Evolutionary conservation across 805 yeast genomes (phyloP), one percentile per base, ranked within the genome.

Genomic region (Metschnikowia lachancei): DNA sequence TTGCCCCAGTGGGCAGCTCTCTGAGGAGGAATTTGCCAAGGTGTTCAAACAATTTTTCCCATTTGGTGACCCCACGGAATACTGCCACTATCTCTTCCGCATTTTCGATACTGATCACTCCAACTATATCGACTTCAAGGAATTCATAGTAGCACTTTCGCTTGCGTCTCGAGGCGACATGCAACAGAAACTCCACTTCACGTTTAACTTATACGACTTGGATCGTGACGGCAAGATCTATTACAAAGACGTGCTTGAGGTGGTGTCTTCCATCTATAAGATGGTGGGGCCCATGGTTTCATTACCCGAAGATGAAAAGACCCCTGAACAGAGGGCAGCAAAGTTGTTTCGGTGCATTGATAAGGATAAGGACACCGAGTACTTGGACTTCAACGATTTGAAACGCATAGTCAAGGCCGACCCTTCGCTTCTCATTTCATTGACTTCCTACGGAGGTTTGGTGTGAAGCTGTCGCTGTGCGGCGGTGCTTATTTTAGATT

Each of bases 11-110:
- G 98, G 98, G 1, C 91, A 85, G 62, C 73, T 94, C 22, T 81
- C 90, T 2, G 85, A 84, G 59, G 87, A 85, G 39, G 98, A 94
- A 61, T 89, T 94, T 64, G 82, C 85, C 55, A 88, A 87, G 65
- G 91, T 94, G 16, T 95, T 91, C 70, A 88, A 88, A 63, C 98
- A 94, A 61, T 94, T 92, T 65, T 94, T 94, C 74, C 99, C 99
- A 16, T 94, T 94, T 72, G 99, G 99, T 0, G 96, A 92, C 59
- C 97, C 99, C 1, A 80, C 86, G 3, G 92, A 89, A 48, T 94
- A 89, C 68, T 88, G 97, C 46, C 87, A 82, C 47, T 86, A 84
- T 56, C 84, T 95, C 13, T 94, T 94, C 68, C 81, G 83, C 44
- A 95, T 89, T 3, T 91, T 94, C 65, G 98, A 94, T 64, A 77